Evolutionary conservation across 2,329 filamentous ascomycete genomes (phyloP).

Genomic region (Aspergillus ochraceus): DNA sequence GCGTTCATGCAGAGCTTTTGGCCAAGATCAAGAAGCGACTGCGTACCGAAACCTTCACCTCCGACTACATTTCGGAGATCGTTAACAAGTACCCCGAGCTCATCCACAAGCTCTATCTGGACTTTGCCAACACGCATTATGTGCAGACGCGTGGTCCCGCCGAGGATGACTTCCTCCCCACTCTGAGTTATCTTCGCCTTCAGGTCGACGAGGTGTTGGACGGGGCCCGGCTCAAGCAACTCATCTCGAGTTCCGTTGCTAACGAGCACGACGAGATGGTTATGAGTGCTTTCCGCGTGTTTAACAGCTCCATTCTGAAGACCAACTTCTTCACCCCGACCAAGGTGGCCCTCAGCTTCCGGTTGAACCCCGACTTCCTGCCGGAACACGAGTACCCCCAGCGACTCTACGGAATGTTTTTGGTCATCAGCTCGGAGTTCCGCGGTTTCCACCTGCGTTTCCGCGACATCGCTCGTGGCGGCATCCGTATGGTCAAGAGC

Average conservation of each 20-base stretch:
- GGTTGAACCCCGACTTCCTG: constrained; percentile 76
- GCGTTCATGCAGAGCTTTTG: constrained; percentile 79
- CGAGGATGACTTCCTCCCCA: constrained; percentile 69
- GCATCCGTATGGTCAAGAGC: constrained; percentile 98
- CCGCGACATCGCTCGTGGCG: constrained; percentile 92
- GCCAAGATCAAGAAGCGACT: constrained; percentile 94
- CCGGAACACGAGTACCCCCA: constrained; percentile 91
- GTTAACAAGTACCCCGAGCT: constrained; percentile 87
- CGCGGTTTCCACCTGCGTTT: constrained; percentile 97
- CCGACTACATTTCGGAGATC: constrained; percentile 97
- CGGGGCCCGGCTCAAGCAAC: constrained; percentile 69
- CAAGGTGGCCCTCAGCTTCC: constrained; percentile 97
- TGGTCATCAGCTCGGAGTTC: constrained; percentile 95
- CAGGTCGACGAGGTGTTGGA: constrained; percentile 73
- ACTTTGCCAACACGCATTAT: constrained; percentile 86
- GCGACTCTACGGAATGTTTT: constrained; percentile 95
- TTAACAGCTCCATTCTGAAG: constrained; percentile 92
- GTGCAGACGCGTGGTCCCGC: constrained; percentile 62
- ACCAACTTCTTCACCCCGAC: constrained; percentile 98
- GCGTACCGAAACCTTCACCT: constrained; percentile 94
- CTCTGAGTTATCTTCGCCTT: constrained; percentile 65
- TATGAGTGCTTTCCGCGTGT: constrained; percentile 92
- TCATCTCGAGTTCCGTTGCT: constrained; percentile 74
- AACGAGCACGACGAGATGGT: constrained; percentile 99
- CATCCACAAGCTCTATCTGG: constrained; percentile 82